Evolutionary conservation across 306 rosid genomes (phyloP).

Genomic region (Cicer judaicum): DNA sequence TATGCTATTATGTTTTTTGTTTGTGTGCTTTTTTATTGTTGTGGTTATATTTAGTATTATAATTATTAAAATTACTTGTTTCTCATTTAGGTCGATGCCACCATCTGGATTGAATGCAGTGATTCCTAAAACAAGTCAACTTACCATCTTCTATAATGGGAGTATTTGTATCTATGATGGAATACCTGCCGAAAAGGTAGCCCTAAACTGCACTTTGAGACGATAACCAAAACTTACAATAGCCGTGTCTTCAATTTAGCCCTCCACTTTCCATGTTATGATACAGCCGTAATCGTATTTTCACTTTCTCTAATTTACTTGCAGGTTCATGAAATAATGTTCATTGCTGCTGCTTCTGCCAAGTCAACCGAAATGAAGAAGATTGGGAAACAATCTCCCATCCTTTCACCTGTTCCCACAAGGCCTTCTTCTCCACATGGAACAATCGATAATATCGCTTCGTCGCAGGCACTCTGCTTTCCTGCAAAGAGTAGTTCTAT

Average conservation of each 20-base stretch:
- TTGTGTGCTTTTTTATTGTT: neutral
- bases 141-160: slow-evolving; percentile 70
- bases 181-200: slow-evolving; percentile 73
- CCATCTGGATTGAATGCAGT: slow-evolving; percentile 47
- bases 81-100: slow-evolving; percentile 47
- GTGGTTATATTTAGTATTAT: neutral
- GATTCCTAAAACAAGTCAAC: slow-evolving; percentile 49
- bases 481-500: slow-evolving; percentile 55
- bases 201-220: slow-evolving; percentile 24
- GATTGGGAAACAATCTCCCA: slow-evolving; percentile 45
- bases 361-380: slow-evolving; percentile 55
- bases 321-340: slow-evolving; percentile 66
- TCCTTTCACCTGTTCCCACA: slow-evolving; percentile 53
- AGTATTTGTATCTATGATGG: slow-evolving; percentile 62
- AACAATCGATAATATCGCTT: slow-evolving; percentile 47
- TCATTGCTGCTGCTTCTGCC: slow-evolving; percentile 61
- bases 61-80: neutral
- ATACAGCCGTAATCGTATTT: neutral
- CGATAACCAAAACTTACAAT: slow-evolving; percentile 13
- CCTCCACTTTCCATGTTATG: neutral
- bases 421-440: slow-evolving; percentile 58
- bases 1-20: neutral
- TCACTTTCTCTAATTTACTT: slow-evolving; percentile 12
- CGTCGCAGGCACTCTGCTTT: slow-evolving; percentile 48
- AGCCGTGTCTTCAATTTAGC: neutral